Base-by-base conservation (phyloP, 441 rosid genomes). In the Populus hybrid region DNA sequence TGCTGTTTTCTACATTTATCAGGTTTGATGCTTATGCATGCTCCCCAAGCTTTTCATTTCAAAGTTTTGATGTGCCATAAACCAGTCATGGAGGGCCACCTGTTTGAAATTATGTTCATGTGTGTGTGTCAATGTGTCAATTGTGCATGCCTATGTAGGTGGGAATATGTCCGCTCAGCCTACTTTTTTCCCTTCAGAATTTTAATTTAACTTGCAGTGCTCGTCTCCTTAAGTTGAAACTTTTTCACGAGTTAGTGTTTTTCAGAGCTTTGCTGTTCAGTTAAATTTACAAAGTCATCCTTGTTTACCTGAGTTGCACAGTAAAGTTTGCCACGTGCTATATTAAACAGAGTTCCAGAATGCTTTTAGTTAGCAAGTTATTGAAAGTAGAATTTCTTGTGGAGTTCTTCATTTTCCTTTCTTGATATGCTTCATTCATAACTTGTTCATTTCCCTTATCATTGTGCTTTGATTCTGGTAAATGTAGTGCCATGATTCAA, bases 1-100 rank as follows among this genome's bases (percentile, higher is more conserved):
- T 20, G 86, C 88, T 67, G 81, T 91, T 26, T 94, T 86, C 80
- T 92, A 94, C 82, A 83, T 91, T 78, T 94, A 92, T 83, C 97
- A 94, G 98, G 99, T 94, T 53, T 65, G 59, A 75, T 77, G 65
- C 80, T 77, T 69, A 38, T 74, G 28, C 28, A 57, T 61, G 11
- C 66, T 74, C 65, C 46, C 11, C 6, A 9, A 16, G 9, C 67
- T 77, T 76, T 71, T 63, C 26, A 10, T 34, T 28, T 10, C 32
- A 65, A 21, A 50, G 16, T 75, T 50, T 64, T 10, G 9, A 6
- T 10, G 24, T 34, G 57, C n/a, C 26, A 0, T 38, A 61, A 30
- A 50, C n/a, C 65, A 24, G 65, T 74, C 40, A 10, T 32, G 28
- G 4, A 12, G 8, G 9, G 66, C 26, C 59, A 35, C 57, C n/a